phyloP scores from a whole-genome alignment of 2,329 filamentous ascomycete genomes.

The Elsinoe australis region DNA sequence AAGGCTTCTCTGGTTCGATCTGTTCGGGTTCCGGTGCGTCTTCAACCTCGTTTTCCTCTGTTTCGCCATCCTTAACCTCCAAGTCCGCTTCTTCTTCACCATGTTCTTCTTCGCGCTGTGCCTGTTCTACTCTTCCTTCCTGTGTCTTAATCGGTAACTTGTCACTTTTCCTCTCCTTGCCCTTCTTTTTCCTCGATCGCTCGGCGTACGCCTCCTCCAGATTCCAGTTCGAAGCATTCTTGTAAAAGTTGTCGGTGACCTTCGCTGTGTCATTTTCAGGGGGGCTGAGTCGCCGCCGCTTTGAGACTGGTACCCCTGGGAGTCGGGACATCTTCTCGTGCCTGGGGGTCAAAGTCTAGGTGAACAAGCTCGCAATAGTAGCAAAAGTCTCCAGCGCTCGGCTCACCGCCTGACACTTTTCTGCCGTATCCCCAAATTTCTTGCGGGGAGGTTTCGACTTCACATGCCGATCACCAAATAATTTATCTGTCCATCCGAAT shows the following conservation, averaged over 20 bases:
- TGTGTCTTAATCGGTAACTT: slow-evolving; percentile 80
- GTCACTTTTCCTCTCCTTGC: slow-evolving; percentile 65
- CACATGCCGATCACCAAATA: not conserved
- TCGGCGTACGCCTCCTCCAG: slow-evolving; percentile 87
- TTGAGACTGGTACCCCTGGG: slow-evolving; percentile 40
- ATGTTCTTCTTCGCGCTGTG: slow-evolving; percentile 42
- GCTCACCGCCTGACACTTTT: slow-evolving; percentile 18
- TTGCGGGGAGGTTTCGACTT: slow-evolving; percentile 1
- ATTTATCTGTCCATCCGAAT: slow-evolving; percentile 28
- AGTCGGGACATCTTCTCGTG: slow-evolving; percentile 40
- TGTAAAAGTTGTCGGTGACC: slow-evolving; percentile 31
- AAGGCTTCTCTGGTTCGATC: slow-evolving; percentile 54
- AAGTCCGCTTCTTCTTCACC: slow-evolving; percentile 38
- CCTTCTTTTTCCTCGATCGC: slow-evolving; percentile 69
- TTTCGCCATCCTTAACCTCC: slow-evolving; percentile 29
- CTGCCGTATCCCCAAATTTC: slow-evolving; percentile 16
- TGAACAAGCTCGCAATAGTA: no score
- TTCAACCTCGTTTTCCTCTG: slow-evolving; percentile 40
- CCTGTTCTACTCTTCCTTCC: slow-evolving; percentile 62
- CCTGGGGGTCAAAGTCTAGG: no score
- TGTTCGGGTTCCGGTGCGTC: slow-evolving; percentile 50
- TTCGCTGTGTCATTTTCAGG: slow-evolving; percentile 29
- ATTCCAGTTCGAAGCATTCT: slow-evolving; percentile 74
- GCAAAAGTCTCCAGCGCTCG: not conserved
- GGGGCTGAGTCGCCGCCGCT: slow-evolving; percentile 46